Base-by-base conservation (phyloP, 306 rosid species). In the Corylus americana region DNA sequence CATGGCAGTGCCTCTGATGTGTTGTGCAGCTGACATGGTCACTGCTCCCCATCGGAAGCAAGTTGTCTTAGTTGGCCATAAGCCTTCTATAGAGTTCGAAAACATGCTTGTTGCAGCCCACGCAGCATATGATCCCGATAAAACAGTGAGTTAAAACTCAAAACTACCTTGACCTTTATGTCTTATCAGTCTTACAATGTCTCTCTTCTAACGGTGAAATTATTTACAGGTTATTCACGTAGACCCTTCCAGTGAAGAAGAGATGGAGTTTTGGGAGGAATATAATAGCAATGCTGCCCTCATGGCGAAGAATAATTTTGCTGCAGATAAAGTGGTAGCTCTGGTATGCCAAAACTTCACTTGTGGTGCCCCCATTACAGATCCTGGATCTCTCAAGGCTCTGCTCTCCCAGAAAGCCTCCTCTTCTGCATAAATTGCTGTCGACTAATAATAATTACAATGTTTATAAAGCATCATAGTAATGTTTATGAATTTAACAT, bases 1-100 rank as follows among this genome's bases (percentile, higher is more conserved):
- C 10, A 83, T 91, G 98, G 97, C 98, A 29, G 97, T 94, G 78
- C 98, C 98, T n/a, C 87, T 94, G 81, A 91, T 94, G 98, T 94
- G 98, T 77, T 92, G 93, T 84, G 97, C 95, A 2, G 92, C 91
- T 7, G 91, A 90, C 87, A 90, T 94, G 97, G 84, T 91, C 66
- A 61, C 76, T 22, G 88, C 78, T 51, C 89, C 93, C 71, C 88
- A 89, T 7, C 63, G 89, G 37, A 92, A 87, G 89, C 95, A 94
- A 80, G 86, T 91, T 70, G 97, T 94, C 55, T 79, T 94, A 80
- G 93, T 92, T 14, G 98, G 97, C 73, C 88, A 82, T 66, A 89
- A 83, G 83, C 76, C 77, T 27, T 81, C 78, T 6, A 71, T 61
- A 11, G 89, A 89, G 80, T 89, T 92, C 51, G 91, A 91, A 77